Percentiles rank a stretch among this genome's conserved stretches.
Evolutionary conservation across 75 land plant species (phyloP).

Genomic region (Sequoiadendron giganteum): DNA sequence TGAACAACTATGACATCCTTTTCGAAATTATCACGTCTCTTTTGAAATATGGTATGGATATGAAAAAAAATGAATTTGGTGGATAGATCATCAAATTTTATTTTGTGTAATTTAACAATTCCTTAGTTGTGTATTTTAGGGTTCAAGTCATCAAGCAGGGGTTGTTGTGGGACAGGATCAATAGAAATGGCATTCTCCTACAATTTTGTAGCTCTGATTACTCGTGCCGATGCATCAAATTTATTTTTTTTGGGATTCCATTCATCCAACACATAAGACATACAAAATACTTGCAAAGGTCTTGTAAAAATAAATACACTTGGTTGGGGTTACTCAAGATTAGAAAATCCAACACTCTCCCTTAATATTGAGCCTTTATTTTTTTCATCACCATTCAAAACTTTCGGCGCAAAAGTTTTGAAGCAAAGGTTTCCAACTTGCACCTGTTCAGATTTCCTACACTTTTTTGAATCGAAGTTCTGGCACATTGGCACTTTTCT

Average conservation of each 20-base stretch:
- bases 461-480: too few species aligned
- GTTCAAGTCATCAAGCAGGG: slow-evolving; percentile 22
- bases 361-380: too few species aligned
- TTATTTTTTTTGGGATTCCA: slow-evolving; percentile 47
- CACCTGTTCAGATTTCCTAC: too few species aligned
- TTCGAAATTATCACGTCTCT: slow-evolving; percentile 37
- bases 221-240: slow-evolving; percentile 27
- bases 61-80: background rate
- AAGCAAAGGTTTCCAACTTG: too few species aligned
- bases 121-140: slow-evolving; percentile 14
- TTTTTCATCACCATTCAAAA: too few species aligned
- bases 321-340: too few species aligned
- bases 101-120: background rate
- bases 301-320: too few species aligned
- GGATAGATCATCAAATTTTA: background rate
- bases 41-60: slow-evolving; percentile 36
- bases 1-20: slow-evolving; percentile 31
- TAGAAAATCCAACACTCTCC: too few species aligned
- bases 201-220: slow-evolving; percentile 7
- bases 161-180: slow-evolving; percentile 53
- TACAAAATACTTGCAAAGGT: background rate
- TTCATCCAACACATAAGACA: slow-evolving; percentile 38
- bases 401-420: too few species aligned
- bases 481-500: too few species aligned
- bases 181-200: slow-evolving; percentile 30